Percentiles rank a stretch among this genome's conserved stretches.
phyloP scores from a whole-genome alignment of 2,329 filamentous ascomycete species.

The Diaporthe humulicola region DNA sequence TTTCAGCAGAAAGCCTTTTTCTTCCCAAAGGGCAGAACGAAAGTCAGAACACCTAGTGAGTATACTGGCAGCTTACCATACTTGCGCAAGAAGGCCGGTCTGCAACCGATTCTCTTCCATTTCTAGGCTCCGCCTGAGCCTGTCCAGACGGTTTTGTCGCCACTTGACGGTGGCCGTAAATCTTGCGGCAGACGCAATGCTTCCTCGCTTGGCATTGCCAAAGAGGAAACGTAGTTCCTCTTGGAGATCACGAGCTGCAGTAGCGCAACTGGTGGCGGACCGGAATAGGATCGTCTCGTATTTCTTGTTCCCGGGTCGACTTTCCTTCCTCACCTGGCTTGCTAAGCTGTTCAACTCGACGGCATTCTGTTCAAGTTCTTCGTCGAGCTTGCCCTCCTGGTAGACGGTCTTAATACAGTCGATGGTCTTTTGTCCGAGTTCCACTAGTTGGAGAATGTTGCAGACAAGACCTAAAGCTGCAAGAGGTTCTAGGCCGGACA shows the following conservation, averaged over 20 bases:
- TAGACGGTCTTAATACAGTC: background rate
- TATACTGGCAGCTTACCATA: background rate
- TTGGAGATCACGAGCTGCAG: background rate
- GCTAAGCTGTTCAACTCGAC: background rate
- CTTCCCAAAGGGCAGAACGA: background rate
- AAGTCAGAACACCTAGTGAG: background rate
- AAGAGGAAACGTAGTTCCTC: background rate
- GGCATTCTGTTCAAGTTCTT: background rate
- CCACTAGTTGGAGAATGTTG: constrained; percentile 15
- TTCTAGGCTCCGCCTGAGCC: background rate
- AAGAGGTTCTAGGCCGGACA: constrained; percentile 3
- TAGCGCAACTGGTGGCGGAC: background rate
- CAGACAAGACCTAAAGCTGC: constrained; percentile 13
- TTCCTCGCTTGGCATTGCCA: background rate
- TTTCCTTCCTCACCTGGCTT: background rate
- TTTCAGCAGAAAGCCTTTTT: background rate
- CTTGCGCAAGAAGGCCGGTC: background rate
- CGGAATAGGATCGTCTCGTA: background rate
- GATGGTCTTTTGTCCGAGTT: background rate
- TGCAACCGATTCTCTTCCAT: background rate
- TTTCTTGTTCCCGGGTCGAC: background rate
- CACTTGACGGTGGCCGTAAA: background rate
- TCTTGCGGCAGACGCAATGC: background rate
- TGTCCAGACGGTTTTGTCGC: constrained; percentile 3
- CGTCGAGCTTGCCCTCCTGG: background rate